phyloP scores from a whole-genome alignment of 73 alveolate genomes.

The Paramecium pentaurelia region DNA sequence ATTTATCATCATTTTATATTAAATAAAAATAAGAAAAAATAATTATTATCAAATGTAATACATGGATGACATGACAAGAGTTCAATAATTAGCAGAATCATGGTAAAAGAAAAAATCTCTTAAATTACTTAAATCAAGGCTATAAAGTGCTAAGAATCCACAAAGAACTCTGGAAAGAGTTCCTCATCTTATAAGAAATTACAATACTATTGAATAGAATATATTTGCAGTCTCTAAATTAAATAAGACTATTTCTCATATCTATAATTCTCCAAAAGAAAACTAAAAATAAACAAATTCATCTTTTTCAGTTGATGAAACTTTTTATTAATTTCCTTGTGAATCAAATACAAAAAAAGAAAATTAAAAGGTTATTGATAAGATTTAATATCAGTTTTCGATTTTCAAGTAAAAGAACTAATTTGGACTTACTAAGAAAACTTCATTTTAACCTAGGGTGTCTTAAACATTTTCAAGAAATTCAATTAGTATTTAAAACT shows the following conservation, averaged over 20 bases:
- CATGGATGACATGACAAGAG: neutral
- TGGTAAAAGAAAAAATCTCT: neutral
- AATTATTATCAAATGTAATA: neutral
- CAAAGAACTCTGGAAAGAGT: neutral
- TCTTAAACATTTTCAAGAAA: neutral
- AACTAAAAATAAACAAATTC: neutral
- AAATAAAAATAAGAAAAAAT: neutral
- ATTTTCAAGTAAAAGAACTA: neutral
- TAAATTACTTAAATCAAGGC: neutral
- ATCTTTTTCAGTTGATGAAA: neutral
- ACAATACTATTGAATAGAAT: neutral
- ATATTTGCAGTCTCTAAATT: constrained; percentile 1
- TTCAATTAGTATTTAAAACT: neutral
- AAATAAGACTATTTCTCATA: neutral
- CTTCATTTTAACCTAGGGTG: neutral
- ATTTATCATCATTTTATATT: neutral
- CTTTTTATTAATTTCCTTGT: neutral
- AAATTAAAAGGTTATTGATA: neutral
- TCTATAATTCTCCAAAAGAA: neutral
- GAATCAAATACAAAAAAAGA: neutral
- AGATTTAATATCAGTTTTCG: neutral
- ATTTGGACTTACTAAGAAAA: neutral
- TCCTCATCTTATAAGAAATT: constrained; percentile 9
- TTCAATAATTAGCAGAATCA: neutral
- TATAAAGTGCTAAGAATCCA: neutral